Evolutionary conservation across 768 basidiomycete species (phyloP), one percentile per base, ranked within the genome.

Genomic region (Coprinellus micaceus): DNA sequence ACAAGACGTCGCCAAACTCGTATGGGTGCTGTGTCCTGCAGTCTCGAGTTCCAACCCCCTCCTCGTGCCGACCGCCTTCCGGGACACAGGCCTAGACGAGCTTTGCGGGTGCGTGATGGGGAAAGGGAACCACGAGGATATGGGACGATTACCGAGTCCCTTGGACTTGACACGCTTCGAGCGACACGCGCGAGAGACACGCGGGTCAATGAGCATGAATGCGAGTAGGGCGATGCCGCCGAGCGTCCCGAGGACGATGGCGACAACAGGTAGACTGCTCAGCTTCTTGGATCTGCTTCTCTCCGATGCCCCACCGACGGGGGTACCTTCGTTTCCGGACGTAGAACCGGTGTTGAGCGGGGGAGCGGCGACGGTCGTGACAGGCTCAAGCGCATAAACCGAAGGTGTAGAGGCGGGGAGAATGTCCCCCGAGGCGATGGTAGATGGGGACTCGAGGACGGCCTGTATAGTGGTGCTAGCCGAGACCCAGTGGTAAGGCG

Each of bases 81-180:
- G 29, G 4, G 33, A n/a, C 15, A 51, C 49, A 7, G 9, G 17
- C 2, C 39, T 25, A 11, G 11, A 30, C 40, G 54, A 37, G 26
- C 40, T 30, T 28, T 19, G 26, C 17, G 13, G 48, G 26, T 33
- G n/a, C 17, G 24, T 17, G 13, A 30, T 13, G 26, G 48, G 48
- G 41, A 57, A 57, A 7, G 56, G 56, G 43, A 57, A 57, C 56
- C 56, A 57, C 17, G 56, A 57, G n/a, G 56, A 57, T 17, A 57
- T 57, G 9, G 50, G 56, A 6, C 56, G 56, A 3, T 51, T 43
- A 1, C 50, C 56, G 4, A 33, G 25, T 19, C 39, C 26, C 24
- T 44, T 52, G 29, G 26, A 19, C 28, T 22, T 33, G 41, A 52
- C 19, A n/a, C 51, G 21, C 43, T 52, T 15, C 11, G 29, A 28